A percentile compares a stretch with the other conserved stretches of the same genome.
phyloP scores from a whole-genome alignment of 2,329 filamentous ascomycete genomes.

The Colletotrichum sp. region DNA sequence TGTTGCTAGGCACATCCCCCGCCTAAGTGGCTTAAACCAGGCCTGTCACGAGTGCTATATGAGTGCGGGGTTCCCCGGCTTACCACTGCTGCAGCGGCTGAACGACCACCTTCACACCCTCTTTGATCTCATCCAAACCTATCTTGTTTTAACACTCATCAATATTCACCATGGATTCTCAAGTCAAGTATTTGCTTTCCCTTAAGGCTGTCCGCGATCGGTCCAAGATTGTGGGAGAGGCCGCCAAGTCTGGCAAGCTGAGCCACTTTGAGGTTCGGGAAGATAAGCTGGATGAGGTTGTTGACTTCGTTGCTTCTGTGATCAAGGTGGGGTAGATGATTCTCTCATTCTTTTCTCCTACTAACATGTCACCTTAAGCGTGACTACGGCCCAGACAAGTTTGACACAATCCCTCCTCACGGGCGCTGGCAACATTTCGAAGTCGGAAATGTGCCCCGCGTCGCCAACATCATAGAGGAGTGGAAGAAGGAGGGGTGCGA shows the following conservation, averaged over 20 bases:
- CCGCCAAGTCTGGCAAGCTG: slow-evolving; percentile 41
- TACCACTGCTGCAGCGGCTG: neutral
- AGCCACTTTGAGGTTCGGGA: slow-evolving; percentile 47
- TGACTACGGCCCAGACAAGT: slow-evolving; percentile 54
- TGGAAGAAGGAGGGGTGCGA: slow-evolving; percentile 50
- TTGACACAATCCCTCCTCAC: slow-evolving; percentile 55
- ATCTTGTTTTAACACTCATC: neutral
- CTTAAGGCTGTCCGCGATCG: slow-evolving; percentile 41
- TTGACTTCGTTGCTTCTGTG: slow-evolving; percentile 45
- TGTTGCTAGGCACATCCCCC: neutral
- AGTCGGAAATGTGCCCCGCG: slow-evolving; percentile 55
- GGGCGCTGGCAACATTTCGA: slow-evolving; percentile 70
- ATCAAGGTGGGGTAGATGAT: slow-evolving; percentile 40
- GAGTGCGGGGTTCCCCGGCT: neutral
- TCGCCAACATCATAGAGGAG: slow-evolving; percentile 46
- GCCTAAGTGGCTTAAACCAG: neutral
- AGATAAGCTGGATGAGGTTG: slow-evolving; percentile 40
- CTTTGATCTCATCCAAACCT: neutral
- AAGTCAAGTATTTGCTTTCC: slow-evolving; percentile 37
- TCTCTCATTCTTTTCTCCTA: neutral
- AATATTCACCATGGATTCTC: neutral
- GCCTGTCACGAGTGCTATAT: neutral
- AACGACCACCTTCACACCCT: neutral
- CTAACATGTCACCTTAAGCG: slow-evolving; percentile 35
- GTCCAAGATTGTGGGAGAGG: slow-evolving; percentile 33